Evolutionary conservation across 176 grass and related monocot genomes (phyloP).

Genomic region (Aegilops speltoides): DNA sequence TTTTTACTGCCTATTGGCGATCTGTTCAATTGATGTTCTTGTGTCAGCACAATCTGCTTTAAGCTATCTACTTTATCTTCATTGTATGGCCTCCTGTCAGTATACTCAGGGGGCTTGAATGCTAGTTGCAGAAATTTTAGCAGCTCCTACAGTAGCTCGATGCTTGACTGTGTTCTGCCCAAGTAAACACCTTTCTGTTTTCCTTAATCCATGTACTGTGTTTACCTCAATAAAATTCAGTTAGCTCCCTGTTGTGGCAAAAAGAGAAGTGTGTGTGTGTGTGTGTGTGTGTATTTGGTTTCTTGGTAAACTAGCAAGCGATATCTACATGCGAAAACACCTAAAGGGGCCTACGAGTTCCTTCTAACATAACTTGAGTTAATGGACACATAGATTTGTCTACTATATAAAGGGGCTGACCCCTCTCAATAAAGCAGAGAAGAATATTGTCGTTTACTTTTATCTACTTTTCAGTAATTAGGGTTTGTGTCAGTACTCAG

Average conservation of each 20-base stretch:
- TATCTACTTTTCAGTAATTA: too few species aligned
- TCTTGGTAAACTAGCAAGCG: constrained; percentile 12
- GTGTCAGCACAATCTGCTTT: constrained; percentile 14
- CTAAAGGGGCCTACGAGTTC: neutral
- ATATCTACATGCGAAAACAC: neutral
- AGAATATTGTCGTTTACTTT: too few species aligned
- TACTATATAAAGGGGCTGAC: too few species aligned
- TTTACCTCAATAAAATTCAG: constrained; percentile 9
- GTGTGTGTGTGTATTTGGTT: neutral
- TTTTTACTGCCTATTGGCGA: neutral
- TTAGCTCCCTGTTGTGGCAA: neutral
- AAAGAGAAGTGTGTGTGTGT: neutral
- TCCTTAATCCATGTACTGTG: neutral
- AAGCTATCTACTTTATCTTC: neutral
- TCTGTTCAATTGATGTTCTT: constrained; percentile 27
- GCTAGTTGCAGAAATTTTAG: constrained; percentile 8
- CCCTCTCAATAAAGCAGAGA: too few species aligned
- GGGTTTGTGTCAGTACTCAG: too few species aligned
- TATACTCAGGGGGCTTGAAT: neutral
- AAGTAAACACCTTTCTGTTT: neutral
- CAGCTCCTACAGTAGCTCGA: constrained; percentile 9
- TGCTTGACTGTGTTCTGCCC: constrained; percentile 13
- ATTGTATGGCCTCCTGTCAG: neutral
- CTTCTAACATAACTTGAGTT: neutral
- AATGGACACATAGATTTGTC: neutral